Base-by-base conservation (phyloP, 139 green algal genomes). In the Trebouxia sp. region DNA sequence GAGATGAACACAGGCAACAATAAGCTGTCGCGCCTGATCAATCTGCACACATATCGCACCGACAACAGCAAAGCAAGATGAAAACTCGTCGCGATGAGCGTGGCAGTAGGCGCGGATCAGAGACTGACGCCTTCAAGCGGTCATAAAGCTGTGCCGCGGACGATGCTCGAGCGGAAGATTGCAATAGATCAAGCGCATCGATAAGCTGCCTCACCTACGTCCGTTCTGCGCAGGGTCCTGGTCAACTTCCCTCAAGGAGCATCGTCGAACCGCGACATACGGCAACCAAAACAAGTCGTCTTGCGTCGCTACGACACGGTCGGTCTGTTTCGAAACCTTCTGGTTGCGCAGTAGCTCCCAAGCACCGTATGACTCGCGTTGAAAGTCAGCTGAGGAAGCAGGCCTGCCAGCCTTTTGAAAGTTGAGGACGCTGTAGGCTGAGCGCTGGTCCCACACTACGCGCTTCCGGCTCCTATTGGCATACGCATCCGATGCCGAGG, bases 381-480 rank as follows among this genome's bases (percentile, higher is more conserved):
- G 2, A 53, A 14, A 53, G 47, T 14, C 32, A 72, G 35, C 62
- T 72, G 62, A 72, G 62, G 12, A 42, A 3, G 32, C 24, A 45
- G 58, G 28, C 58, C 41, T 69, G 28, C 41, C 28, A 69, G 35
- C 32, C 62, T 72, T 72, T 72, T 72, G 62, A 72, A 72, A 72
- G 43, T 32, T 72, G 32, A 72, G 32, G 26, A n/a, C 9, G 35
- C 8, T 72, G 28, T 42, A 26, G 35, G 15, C 11, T 15, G 8
- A 30, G 5, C 62, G 62, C 8, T 9, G 20, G 14, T 17, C 47
- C 20, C 47, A 53, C 47, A 53, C 15, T 5, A 11, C 14, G 14
- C 47, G 47, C 47, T 53, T 26, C 47, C 20, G 47, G 20, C 14
- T 53, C 3, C 47, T 6, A 3, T 17, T 26, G 14, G 20, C 47